phyloP scores from a whole-genome alignment of 208 protist species.

The Polymyxa betae region DNA sequence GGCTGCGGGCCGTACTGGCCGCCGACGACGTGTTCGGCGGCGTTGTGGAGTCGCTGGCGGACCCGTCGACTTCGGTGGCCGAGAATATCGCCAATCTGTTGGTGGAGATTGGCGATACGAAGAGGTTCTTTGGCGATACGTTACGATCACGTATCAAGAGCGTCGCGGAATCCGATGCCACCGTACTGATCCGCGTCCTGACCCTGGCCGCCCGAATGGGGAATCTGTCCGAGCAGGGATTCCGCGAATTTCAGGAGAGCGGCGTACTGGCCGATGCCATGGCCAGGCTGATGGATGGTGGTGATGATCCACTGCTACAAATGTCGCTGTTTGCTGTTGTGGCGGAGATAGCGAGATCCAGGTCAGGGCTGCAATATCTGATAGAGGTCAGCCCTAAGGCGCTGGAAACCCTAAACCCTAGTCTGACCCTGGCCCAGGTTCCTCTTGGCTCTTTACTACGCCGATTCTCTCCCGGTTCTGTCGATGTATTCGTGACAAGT shows the following conservation, averaged over 20 bases:
- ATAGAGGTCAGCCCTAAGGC: no score
- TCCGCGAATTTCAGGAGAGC: background rate
- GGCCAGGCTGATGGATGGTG: background rate
- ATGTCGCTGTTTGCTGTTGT: background rate
- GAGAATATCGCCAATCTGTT: background rate
- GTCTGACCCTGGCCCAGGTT: no score
- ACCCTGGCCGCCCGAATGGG: background rate
- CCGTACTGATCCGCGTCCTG: background rate
- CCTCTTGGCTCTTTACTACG: background rate
- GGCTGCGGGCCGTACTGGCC: background rate
- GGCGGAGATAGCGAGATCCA: background rate
- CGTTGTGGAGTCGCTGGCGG: background rate
- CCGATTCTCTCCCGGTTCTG: background rate
- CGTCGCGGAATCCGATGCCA: background rate
- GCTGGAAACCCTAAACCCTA: no score
- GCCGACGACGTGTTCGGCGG: background rate
- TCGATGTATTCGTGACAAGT: background rate
- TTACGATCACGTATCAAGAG: background rate
- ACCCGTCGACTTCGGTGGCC: background rate
- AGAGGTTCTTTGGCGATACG: background rate
- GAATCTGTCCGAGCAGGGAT: background rate
- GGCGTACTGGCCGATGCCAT: background rate
- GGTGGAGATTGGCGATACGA: background rate
- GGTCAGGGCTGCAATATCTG: background rate
- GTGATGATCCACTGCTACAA: background rate